phyloP scores from a whole-genome alignment of 2,329 filamentous ascomycete species.

The Penicillium sp. region DNA sequence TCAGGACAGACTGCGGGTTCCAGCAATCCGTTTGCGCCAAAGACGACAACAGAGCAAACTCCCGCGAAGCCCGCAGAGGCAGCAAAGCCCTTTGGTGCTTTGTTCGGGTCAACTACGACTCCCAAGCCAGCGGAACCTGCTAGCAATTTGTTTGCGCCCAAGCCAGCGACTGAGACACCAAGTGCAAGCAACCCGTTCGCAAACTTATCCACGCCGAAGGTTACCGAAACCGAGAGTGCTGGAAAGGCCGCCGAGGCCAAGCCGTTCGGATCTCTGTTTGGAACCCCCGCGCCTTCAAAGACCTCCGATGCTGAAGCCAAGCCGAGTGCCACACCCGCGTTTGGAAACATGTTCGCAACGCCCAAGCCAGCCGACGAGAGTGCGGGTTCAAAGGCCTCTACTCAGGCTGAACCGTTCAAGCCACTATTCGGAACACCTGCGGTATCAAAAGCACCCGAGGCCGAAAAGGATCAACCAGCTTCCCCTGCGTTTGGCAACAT shows the following conservation, averaged over 20 bases:
- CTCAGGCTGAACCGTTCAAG: slow-evolving; percentile 1
- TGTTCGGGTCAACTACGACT: slow-evolving; percentile 5
- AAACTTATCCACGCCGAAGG: slow-evolving; percentile 13
- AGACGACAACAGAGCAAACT: neutral
- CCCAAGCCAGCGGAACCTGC: slow-evolving; percentile 40
- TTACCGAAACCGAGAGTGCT: slow-evolving; percentile 1
- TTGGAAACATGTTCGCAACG: slow-evolving; percentile 4
- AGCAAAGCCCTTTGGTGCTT: slow-evolving; percentile 2
- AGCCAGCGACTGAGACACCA: slow-evolving; percentile 21
- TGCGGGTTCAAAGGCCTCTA: neutral
- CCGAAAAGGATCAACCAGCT: neutral
- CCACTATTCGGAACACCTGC: slow-evolving; percentile 7
- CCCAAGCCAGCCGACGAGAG: slow-evolving; percentile 3
- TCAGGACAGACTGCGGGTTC: neutral
- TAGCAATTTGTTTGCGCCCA: slow-evolving; percentile 26
- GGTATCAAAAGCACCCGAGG: neutral
- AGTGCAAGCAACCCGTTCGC: slow-evolving; percentile 39
- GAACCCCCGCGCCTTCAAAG: slow-evolving; percentile 2
- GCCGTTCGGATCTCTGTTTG: slow-evolving; percentile 6
- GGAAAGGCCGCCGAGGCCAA: neutral
- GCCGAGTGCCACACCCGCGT: neutral
- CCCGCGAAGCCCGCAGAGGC: slow-evolving; percentile 5
- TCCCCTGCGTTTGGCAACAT: slow-evolving; percentile 6
- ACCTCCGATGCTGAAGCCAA: neutral
- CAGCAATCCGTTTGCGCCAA: slow-evolving; percentile 6